These are phyloP conservation scores for Fonsecaea pugnacius DNA, from an alignment of 2,329 filamentous ascomycete species.

Conservation along the genomic window DNA sequence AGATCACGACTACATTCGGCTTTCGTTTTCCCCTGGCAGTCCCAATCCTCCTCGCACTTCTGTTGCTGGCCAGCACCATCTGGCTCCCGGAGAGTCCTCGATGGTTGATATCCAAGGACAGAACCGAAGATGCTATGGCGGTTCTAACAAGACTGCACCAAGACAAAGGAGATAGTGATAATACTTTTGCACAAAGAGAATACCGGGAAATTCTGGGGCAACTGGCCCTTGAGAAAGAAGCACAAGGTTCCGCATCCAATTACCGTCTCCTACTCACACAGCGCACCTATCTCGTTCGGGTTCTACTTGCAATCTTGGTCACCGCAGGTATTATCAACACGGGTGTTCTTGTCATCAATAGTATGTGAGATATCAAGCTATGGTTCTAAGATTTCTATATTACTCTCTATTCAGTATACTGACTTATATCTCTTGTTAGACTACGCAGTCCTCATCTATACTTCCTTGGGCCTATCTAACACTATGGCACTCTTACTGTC, in stretches of 20 bases:
- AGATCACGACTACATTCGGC: neutral
- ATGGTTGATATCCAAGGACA: slow-evolving; percentile 47
- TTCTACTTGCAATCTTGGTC: neutral
- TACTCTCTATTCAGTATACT: neutral
- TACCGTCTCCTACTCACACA: neutral
- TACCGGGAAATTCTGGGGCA: neutral
- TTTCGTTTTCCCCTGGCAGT: slow-evolving; percentile 1
- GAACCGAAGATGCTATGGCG: slow-evolving; percentile 50
- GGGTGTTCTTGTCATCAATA: slow-evolving; percentile 7
- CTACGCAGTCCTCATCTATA: neutral
- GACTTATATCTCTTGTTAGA: neutral
- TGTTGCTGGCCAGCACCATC: neutral
- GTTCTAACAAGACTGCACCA: slow-evolving; percentile 40
- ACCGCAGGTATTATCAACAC: neutral
- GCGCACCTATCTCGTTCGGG: neutral
- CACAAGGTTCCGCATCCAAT: neutral
- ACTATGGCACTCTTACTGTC: neutral
- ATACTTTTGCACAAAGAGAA: neutral
- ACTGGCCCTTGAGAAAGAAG: slow-evolving; percentile 42
- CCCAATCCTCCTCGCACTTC: neutral
- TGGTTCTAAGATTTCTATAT: neutral
- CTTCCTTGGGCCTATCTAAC: neutral
- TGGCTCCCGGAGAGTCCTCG: slow-evolving; percentile 3
- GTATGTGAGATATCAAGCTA: neutral
- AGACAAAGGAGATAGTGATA: neutral